phyloP scores from a whole-genome alignment of 225 moss, liverwort and hornwort species.

The Sphagnum tenellum region DNA sequence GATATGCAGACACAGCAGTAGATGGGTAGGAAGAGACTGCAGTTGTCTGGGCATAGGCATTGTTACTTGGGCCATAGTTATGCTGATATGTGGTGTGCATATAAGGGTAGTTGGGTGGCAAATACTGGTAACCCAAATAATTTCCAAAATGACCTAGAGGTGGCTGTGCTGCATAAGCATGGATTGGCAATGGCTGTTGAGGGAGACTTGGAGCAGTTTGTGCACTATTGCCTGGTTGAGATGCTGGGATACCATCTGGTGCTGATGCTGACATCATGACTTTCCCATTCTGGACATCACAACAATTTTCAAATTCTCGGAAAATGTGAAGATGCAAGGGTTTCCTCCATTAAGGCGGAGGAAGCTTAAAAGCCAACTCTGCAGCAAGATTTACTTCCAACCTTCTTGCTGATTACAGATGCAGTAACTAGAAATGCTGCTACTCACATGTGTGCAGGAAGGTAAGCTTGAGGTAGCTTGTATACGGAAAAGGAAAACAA shows the following conservation, averaged over 20 bases:
- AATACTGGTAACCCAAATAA: constrained; percentile 73
- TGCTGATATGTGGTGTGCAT: constrained; percentile 85
- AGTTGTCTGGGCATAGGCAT: constrained; percentile 56
- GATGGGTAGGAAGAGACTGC: constrained; percentile 61
- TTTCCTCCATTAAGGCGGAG: too few relatives aligned
- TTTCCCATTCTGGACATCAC: constrained; percentile 31
- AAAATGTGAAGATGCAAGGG: too few relatives aligned
- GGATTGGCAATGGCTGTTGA: constrained; percentile 70
- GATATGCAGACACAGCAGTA: constrained; percentile 33
- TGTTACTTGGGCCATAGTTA: constrained; percentile 62
- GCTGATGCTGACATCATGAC: constrained; percentile 40
- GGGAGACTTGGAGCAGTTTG: constrained; percentile 56
- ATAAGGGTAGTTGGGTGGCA: constrained; percentile 68
- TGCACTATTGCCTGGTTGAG: constrained; percentile 58
- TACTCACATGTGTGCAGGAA: not conserved
- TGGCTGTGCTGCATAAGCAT: constrained; percentile 72
- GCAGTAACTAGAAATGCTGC: too few relatives aligned
- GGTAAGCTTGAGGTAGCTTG: not conserved
- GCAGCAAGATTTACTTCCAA: too few relatives aligned
- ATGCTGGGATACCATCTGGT: constrained; percentile 38
- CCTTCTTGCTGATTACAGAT: too few relatives aligned
- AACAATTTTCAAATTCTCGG: not conserved
- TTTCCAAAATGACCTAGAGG: constrained; percentile 63
- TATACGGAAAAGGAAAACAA: not conserved
- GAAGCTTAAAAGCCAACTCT: too few relatives aligned